Evolutionary conservation across 1,139 yeast genomes (phyloP).

Genomic region (Hemisphaericaspora lyxosophila): DNA sequence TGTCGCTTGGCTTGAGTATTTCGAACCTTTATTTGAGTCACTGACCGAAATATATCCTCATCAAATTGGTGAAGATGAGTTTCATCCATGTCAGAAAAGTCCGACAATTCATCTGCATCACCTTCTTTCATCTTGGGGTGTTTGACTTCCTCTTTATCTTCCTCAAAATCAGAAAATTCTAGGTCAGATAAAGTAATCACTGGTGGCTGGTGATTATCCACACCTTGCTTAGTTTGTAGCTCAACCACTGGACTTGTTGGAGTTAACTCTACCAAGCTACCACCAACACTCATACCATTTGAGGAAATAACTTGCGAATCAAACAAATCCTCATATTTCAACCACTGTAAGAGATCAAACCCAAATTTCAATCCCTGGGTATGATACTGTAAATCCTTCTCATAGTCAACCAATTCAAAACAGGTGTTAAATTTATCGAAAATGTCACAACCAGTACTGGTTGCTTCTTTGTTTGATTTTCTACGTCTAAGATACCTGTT

Average conservation of each 20-base stretch:
- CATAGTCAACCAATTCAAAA: conserved; percentile 28
- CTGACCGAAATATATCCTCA: conserved; percentile 13
- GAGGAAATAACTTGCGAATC: conserved; percentile 1
- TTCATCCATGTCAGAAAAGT: conserved; percentile 9
- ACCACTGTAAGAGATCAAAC: conserved; percentile 24
- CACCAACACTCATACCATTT: background rate
- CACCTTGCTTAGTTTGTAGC: background rate
- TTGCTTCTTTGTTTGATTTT: background rate
- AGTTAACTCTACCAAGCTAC: background rate
- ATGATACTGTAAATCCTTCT: conserved; percentile 13
- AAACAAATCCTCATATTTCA: conserved; percentile 14
- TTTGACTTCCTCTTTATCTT: conserved; percentile 12
- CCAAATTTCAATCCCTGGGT: conserved; percentile 12
- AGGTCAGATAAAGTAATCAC: conserved; percentile 1
- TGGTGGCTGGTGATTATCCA: background rate
- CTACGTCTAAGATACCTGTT: conserved; percentile 9
- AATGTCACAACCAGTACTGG: conserved; percentile 2
- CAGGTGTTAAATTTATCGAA: conserved; percentile 25
- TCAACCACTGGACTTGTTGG: background rate
- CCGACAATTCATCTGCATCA: conserved; percentile 13
- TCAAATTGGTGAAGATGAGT: conserved; percentile 16
- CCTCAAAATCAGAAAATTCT: conserved; percentile 7
- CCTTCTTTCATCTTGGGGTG: conserved; percentile 9
- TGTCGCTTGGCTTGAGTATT: background rate
- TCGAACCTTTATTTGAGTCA: conserved; percentile 15